phyloP scores from a whole-genome alignment of 2,329 filamentous ascomycete species.

The Hymenoscyphus occultus region DNA sequence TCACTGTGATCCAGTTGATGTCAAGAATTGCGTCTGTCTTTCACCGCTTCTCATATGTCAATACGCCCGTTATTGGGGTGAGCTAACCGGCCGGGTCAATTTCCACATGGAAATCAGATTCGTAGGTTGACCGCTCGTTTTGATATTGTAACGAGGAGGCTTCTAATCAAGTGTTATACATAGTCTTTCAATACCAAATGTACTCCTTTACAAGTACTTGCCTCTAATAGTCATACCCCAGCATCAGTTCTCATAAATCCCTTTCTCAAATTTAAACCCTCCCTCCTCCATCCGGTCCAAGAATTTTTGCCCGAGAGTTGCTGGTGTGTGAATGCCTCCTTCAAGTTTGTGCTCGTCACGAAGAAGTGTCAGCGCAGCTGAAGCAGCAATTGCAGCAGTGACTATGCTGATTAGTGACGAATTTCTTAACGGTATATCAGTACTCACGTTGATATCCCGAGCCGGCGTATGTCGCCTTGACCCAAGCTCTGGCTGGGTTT shows the following conservation, averaged over 20 bases:
- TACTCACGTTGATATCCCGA: conserved; percentile 62
- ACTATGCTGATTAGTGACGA: conserved; percentile 43
- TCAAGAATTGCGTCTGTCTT: too few species aligned
- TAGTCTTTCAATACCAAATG: not conserved
- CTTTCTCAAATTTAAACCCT: conserved; percentile 62
- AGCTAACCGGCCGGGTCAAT: too few species aligned
- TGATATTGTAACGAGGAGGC: not conserved
- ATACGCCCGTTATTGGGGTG: too few species aligned
- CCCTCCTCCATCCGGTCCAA: conserved; percentile 59
- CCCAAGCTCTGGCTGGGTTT: conserved; percentile 44
- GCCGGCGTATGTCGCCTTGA: conserved; percentile 54
- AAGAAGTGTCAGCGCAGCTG: conserved; percentile 64
- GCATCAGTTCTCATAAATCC: conserved; percentile 37
- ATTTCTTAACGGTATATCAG: not conserved
- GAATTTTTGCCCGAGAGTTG: conserved; percentile 65
- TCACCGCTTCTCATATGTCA: too few species aligned
- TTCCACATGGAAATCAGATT: too few species aligned
- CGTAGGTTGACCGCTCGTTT: not conserved
- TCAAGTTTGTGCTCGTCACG: conserved; percentile 56
- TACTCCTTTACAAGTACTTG: not conserved
- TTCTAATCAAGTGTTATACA: not conserved
- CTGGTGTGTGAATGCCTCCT: conserved; percentile 70
- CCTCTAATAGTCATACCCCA: not conserved
- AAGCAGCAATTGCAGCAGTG: conserved; percentile 60
- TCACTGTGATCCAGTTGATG: too few species aligned